Conservation (phyloP, 2,329 filamentous ascomycete species). For the Mycosphaerella sp. region DNA sequence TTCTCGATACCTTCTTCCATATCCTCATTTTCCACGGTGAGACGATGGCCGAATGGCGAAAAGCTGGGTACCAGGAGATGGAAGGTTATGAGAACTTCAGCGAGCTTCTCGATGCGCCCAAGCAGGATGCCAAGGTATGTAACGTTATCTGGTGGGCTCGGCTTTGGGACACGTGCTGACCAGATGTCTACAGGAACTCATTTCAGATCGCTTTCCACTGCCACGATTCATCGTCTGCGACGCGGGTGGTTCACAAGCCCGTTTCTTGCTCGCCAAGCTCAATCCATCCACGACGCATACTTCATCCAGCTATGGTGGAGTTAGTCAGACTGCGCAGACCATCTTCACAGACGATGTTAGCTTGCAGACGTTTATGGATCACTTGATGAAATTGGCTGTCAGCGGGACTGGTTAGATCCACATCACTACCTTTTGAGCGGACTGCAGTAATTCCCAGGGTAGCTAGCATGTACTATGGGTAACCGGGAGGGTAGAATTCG, state of each 20-base stretch:
- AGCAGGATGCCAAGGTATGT: constrained; percentile 88
- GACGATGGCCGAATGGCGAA: constrained; percentile 95
- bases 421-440: background rate
- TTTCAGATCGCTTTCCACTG: constrained; percentile 95
- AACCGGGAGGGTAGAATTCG: no score
- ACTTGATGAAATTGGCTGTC: constrained; percentile 77
- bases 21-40: constrained; percentile 99
- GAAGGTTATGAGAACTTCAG: constrained; percentile 98
- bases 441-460: background rate
- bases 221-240: constrained; percentile 98
- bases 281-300: constrained; percentile 98
- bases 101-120: constrained; percentile 78
- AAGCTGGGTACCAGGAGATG: constrained; percentile 95
- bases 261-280: constrained; percentile 93
- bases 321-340: constrained; percentile 85
- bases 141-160: background rate
- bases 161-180: constrained; percentile 3
- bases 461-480: no score
- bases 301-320: constrained; percentile 82
- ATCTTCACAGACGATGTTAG: constrained; percentile 99
- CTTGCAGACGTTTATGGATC: constrained; percentile 98
- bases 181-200: constrained; percentile 66
- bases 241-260: constrained; percentile 93
- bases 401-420: constrained; percentile 33
- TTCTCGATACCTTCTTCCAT: constrained; percentile 98